Evolutionary conservation across 148 eudicot genomes (phyloP).

Genomic region (Arbutus unedo): DNA sequence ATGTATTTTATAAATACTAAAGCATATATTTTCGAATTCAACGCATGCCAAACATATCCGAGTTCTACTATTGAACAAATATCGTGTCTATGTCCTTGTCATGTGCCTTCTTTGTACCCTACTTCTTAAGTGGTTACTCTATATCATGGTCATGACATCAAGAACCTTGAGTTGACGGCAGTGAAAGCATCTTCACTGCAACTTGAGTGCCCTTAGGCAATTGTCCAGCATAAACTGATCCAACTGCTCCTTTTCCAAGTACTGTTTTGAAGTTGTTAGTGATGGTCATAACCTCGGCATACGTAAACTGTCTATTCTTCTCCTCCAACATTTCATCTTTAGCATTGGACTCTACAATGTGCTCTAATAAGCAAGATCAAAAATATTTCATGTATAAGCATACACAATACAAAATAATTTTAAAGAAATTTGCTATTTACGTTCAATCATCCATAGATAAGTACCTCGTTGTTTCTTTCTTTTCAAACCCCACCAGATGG

Average conservation of each 20-base stretch:
- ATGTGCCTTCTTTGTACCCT: not conserved
- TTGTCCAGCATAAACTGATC: slow-evolving; percentile 26
- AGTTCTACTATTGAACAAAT: not conserved
- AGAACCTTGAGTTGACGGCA: slow-evolving; percentile 5
- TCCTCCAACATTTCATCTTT: not conserved
- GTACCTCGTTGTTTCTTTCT: not conserved
- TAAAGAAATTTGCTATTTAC: not conserved
- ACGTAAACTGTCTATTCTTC: not conserved
- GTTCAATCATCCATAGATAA: not conserved
- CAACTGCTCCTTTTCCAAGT: slow-evolving; percentile 35
- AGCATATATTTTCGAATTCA: not conserved
- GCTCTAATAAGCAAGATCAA: not conserved
- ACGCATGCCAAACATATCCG: not conserved
- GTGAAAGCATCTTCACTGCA: not conserved
- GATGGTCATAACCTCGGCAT: not conserved
- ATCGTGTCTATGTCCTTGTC: not conserved
- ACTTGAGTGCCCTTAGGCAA: not conserved
- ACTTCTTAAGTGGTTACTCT: not conserved
- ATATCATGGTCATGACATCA: not conserved
- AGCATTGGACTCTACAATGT: not conserved
- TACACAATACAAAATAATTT: not conserved
- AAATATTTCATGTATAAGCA: not conserved
- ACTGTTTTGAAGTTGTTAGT: not conserved
- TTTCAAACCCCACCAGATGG: not conserved
- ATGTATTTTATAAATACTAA: not conserved